A percentile compares a stretch with the other conserved stretches of the same genome.
Evolutionary conservation across 257 asterid species (phyloP).

Genomic region (Solanum appendiculatum): DNA sequence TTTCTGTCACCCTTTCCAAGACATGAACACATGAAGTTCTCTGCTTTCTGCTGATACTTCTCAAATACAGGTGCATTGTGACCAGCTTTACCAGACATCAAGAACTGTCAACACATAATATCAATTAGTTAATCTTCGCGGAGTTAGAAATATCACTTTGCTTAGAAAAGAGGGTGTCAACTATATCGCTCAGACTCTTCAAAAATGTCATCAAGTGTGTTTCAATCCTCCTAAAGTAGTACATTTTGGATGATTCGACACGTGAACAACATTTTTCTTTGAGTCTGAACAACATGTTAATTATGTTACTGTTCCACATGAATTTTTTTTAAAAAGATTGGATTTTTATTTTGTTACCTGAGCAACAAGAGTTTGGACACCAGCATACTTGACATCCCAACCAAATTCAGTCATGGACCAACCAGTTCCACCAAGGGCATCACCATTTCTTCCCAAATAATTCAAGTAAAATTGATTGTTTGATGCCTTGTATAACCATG

Average conservation of each 20-base stretch:
- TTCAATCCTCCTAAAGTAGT: not conserved
- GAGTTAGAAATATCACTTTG: not conserved
- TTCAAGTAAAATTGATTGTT: slow-evolving; percentile 54
- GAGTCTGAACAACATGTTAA: not conserved
- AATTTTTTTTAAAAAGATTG: too few species aligned
- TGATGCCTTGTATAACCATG: slow-evolving; percentile 93
- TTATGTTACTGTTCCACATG: not conserved
- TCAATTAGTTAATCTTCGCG: not conserved
- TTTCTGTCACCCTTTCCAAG: slow-evolving; percentile 76
- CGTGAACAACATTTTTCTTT: not conserved
- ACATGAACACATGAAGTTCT: slow-evolving; percentile 85
- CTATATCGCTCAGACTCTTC: not conserved
- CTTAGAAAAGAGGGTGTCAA: not conserved
- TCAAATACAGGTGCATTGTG: slow-evolving; percentile 35
- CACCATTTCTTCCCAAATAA: slow-evolving; percentile 70
- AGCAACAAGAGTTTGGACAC: slow-evolving; percentile 85
- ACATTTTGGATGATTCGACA: not conserved
- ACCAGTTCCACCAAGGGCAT: slow-evolving; percentile 88
- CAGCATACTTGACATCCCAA: slow-evolving; percentile 97
- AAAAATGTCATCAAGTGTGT: not conserved
- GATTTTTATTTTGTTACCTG: slow-evolving; percentile 28
- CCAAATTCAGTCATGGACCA: slow-evolving; percentile 98
- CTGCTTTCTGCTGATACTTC: slow-evolving; percentile 74
- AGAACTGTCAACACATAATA: slow-evolving; percentile 34
- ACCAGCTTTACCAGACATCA: slow-evolving; percentile 83